Evolutionary conservation across 2,329 filamentous ascomycete species (phyloP).

Genomic region (Diaporthe ilicicola): DNA sequence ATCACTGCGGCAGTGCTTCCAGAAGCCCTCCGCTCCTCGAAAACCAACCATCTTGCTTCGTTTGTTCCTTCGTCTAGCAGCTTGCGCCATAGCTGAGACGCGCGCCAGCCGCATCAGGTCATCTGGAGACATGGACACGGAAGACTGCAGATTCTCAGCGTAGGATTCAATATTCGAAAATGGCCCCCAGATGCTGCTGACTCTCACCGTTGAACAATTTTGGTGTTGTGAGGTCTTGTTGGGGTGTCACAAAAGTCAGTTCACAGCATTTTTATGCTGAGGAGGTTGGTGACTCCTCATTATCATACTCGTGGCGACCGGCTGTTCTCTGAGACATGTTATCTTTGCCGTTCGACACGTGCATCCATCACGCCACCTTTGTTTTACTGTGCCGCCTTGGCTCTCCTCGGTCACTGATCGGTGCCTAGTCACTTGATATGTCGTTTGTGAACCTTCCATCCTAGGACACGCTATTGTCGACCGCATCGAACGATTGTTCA

Average conservation of each 20-base stretch:
- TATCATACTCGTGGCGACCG: not conserved
- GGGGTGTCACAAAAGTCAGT: not conserved
- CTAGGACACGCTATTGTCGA: not conserved
- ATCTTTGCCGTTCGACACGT: not conserved
- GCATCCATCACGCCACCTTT: slow-evolving; percentile 8
- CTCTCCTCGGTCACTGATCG: not conserved
- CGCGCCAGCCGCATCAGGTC: not conserved
- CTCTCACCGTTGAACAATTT: not conserved
- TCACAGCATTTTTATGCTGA: not conserved
- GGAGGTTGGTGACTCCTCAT: not conserved
- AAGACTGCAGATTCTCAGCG: not conserved
- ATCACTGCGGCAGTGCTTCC: not conserved
- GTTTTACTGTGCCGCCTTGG: not conserved
- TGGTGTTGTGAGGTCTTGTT: not conserved
- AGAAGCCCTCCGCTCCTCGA: not conserved
- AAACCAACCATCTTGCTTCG: not conserved
- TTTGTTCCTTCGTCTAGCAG: not conserved
- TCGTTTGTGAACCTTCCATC: not conserved
- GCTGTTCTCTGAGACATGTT: not conserved
- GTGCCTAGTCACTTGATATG: not conserved
- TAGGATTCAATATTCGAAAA: not conserved
- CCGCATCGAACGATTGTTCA: not conserved
- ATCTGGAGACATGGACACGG: not conserved
- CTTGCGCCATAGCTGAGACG: not conserved
- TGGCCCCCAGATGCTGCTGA: not conserved